Base-by-base conservation (phyloP, 23 red algal genomes). In the Agarophyton chilense region DNA sequence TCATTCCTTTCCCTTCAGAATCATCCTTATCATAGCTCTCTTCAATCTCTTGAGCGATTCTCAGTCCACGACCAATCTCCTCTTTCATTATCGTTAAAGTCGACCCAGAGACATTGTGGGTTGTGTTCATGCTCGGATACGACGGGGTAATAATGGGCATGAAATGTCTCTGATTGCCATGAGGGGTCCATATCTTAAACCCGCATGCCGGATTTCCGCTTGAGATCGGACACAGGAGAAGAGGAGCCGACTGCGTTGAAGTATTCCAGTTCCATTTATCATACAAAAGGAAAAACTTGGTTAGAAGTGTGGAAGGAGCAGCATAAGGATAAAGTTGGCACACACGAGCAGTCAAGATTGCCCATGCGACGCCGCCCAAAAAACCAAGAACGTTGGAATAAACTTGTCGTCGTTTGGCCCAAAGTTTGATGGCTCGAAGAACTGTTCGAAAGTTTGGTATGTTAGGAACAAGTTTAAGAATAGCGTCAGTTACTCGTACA, bases 91-190 rank as follows among this genome's bases (percentile, higher is more conserved):
- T 87, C 28, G 64, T 56, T 24, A 99, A 81, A 9, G 97, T 99
- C 26, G 81, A 92, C 1, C 79, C 90, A 25, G 93, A 94, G 42
- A 99, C 97, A 75, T 99, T 99, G 83, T 99, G 93, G 1, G 97
- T 99, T 11, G 92, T 95, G 77, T 99, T 99, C 97, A 99, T 99
- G 72, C 87, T 94, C 28, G 97, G 97, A 76, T 96, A 99, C 25
- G 97, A 75, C 40, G 97, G 97, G n/a, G 97, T 99, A 46, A 99
- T 99, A 52, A 99, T 90, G 1, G 97, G 97, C 97, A 99, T 99
- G 52, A 99, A 81, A 62, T 99, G 97, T 33, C 94, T 77, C 21
- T 93, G 89, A 76, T 95, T 92, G 52, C 83, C 87, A 31, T 83
- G 70, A 46, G 96, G 96, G 54, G 92, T 83, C 97, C 97, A 99